Conservation (phyloP, 192 early-diverging fungal genomes). For the Rhizophlyctis rosea region DNA sequence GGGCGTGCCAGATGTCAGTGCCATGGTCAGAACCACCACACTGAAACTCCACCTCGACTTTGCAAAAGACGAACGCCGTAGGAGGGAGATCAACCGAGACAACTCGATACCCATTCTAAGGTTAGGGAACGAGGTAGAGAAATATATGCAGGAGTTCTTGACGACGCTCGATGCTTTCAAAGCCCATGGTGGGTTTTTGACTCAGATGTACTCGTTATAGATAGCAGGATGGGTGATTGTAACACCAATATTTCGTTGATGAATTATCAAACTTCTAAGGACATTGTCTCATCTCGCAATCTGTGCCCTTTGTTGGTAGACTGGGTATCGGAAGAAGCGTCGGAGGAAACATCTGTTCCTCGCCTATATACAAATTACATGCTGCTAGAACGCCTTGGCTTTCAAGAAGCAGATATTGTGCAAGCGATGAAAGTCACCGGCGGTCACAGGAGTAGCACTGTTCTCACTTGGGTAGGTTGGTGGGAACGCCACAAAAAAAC, state of each 20-base stretch:
- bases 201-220: background rate
- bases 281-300: background rate
- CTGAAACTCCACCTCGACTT: constrained; percentile 9
- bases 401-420: background rate
- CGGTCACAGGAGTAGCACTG: background rate
- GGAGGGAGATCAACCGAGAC: background rate
- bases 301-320: background rate
- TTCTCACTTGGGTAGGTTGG: constrained; percentile 12
- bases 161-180: background rate
- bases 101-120: constrained; percentile 2
- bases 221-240: background rate
- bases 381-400: constrained; percentile 12
- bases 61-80: background rate
- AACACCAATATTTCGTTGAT: background rate
- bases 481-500: background rate
- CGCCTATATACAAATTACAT: constrained; percentile 7
- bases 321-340: constrained; percentile 7
- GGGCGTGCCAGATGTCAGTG: background rate
- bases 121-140: constrained; percentile 1
- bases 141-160: constrained; percentile 5
- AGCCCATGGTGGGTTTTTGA: background rate
- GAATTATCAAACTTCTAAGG: background rate
- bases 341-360: background rate
- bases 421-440: constrained; percentile 13
- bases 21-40: background rate